phyloP scores from a whole-genome alignment of 1,284 basidiomycete species.

The Ustilago tritici region DNA sequence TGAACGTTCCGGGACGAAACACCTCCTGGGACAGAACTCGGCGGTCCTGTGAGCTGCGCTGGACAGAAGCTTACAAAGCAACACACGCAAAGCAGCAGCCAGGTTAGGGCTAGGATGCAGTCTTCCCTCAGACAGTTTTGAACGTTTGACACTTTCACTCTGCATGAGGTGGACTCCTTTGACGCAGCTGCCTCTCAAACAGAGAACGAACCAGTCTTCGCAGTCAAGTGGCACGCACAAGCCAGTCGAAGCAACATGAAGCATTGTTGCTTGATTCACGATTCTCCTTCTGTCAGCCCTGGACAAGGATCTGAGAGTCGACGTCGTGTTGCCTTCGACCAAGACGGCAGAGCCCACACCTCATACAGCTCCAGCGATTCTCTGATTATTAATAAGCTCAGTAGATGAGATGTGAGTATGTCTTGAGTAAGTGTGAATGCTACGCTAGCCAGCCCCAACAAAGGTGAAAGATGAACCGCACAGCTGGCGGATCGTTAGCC shows the following conservation, averaged over 20 bases:
- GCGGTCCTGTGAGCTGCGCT: background rate
- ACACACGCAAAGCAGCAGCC: background rate
- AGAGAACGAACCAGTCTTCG: background rate
- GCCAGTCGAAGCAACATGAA: constrained; percentile 4
- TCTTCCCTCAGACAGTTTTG: background rate
- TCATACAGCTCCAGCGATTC: background rate
- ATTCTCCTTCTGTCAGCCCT: background rate
- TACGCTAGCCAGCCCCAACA: background rate
- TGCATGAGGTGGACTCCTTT: constrained; percentile 15
- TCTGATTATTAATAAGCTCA: background rate
- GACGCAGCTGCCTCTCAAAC: background rate
- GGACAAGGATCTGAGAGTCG: background rate
- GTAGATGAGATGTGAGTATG: background rate
- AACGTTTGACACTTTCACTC: background rate
- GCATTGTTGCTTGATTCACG: background rate
- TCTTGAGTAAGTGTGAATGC: background rate
- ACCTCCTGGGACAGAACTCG: background rate
- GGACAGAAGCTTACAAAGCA: background rate
- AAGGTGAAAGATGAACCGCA: background rate
- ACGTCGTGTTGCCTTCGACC: background rate
- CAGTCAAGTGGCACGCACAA: constrained; percentile 25
- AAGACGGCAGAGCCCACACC: background rate
- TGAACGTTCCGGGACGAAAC: background rate
- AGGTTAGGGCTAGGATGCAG: background rate
- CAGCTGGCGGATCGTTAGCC: background rate